phyloP scores from a whole-genome alignment of 805 yeast species.

The Candida succiphila region DNA sequence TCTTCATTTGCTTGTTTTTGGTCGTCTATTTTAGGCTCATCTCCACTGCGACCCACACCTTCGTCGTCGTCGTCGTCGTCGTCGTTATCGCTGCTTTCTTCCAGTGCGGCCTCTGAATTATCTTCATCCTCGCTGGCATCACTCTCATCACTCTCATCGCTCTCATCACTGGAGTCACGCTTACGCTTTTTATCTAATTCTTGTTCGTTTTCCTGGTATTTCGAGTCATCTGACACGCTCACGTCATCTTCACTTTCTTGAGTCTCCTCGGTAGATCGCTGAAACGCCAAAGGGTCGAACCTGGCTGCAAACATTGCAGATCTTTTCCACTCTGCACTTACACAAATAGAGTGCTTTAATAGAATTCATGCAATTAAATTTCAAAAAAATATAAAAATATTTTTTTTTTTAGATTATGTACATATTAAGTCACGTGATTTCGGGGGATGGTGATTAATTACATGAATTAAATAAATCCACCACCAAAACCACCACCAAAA shows the following conservation, averaged over 20 bases:
- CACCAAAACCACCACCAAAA: conserved; percentile 1
- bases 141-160: conserved; percentile 7
- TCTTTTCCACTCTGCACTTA: too few species aligned
- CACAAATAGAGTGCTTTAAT: too few species aligned
- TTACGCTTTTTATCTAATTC: conserved; percentile 24
- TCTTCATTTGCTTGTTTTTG: conserved; percentile 8
- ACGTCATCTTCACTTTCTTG: conserved; percentile 2
- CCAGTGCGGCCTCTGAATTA: conserved; percentile 31
- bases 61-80: conserved; percentile 2
- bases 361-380: too few species aligned
- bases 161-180: conserved; percentile 17
- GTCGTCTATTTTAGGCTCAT: conserved; percentile 3
- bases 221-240: too few species aligned
- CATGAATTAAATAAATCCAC: conserved; percentile 1
- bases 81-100: conserved; percentile 11
- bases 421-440: too few species aligned
- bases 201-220: conserved; percentile 29
- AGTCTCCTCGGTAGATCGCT: background rate
- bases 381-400: too few species aligned
- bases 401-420: too few species aligned
- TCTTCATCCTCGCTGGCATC: conserved; percentile 17
- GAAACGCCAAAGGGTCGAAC: conserved; percentile 37
- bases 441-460: background rate
- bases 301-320: conserved; percentile 64
- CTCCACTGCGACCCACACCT: conserved; percentile 1